Base-by-base conservation (phyloP, 306 rosid species). In the Rubus parviflorus region DNA sequence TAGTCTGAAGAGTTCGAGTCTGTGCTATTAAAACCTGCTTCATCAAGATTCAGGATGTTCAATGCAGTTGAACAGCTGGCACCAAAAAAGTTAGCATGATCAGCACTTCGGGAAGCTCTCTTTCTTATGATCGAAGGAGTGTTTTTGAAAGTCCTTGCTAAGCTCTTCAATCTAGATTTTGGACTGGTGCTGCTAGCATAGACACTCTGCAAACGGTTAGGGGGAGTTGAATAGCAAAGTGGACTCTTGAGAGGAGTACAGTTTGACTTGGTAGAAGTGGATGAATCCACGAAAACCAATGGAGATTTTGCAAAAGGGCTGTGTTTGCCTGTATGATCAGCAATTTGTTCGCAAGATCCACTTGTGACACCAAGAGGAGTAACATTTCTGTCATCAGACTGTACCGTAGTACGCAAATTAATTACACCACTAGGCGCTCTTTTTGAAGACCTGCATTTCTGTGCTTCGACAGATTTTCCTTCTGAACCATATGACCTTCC, bases 81-180 rank as follows among this genome's bases (percentile, higher is more conserved):
- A 74, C 66, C 84, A 63, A 48, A 23, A 23, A 35, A 42, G 60
- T 66, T 68, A 19, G 51, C 70, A 70, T 23, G 68, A 30, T 46
- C 53, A 65, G 35, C 14, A 49, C 75, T 85, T 37, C 72, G 70
- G 49, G 80, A 22, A 67, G 81, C 67, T 78, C 86, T 85, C 80
- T 83, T 90, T 82, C 91, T 85, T 66, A 86, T 78, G 63, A 88
- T 90, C 37, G 92, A 88, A 80, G 92, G 92, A 74, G 72, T 77
- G 61, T 86, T 85, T 49, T 80, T 75, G 68, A 85, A 86, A 46
- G 79, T 85, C 90, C 82, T 80, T 73, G 89, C 92, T 45, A 83
- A 80, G 76, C 65, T 86, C 76, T 83, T 83, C 62, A 86, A 78
- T 16, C 77, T 76, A 60, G 79, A 77, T 75, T 79, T 84, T 14